Evolutionary conservation across 768 basidiomycete genomes (phyloP).

Genomic region (Macrolepiota dolichaula): DNA sequence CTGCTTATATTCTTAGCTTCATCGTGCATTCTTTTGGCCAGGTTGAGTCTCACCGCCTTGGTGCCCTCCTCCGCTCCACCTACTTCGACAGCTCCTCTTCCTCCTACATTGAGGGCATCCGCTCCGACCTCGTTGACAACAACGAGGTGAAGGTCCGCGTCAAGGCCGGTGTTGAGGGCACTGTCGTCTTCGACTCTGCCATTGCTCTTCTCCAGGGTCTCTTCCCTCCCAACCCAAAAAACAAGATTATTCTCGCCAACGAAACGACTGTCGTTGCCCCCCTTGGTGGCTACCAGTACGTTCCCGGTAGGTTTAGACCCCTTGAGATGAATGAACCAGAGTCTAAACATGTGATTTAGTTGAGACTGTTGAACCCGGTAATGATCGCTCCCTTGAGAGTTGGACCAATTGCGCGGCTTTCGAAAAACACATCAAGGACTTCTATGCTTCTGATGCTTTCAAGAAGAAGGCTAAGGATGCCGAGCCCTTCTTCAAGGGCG

Average conservation of each 20-base stretch:
- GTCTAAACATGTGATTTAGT: conserved; percentile 32
- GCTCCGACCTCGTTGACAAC: conserved; percentile 67
- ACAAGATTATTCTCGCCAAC: conserved; percentile 77
- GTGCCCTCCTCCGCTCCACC: conserved; percentile 54
- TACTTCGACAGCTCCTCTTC: conserved; percentile 68
- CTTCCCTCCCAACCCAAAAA: conserved; percentile 74
- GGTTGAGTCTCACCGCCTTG: conserved; percentile 69
- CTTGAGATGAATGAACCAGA: conserved; percentile 2
- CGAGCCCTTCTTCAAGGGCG: conserved; percentile 58
- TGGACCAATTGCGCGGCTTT: conserved; percentile 68
- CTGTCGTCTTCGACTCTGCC: conserved; percentile 84
- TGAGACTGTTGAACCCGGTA: conserved; percentile 82
- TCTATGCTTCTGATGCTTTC: conserved; percentile 65
- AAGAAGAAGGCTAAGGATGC: conserved; percentile 56
- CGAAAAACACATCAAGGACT: conserved; percentile 55
- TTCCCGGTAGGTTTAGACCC: conserved; percentile 51
- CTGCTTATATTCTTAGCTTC: neutral
- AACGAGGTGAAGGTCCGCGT: conserved; percentile 71
- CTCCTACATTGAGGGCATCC: conserved; percentile 65
- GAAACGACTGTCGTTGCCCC: conserved; percentile 69
- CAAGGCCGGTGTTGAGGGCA: conserved; percentile 82
- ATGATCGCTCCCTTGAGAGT: conserved; percentile 80
- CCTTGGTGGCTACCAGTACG: conserved; percentile 81
- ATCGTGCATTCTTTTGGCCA: conserved; percentile 22
- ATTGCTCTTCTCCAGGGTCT: conserved; percentile 83